Conservation (phyloP, 2,329 filamentous ascomycete species). For the Claviceps sp. region DNA sequence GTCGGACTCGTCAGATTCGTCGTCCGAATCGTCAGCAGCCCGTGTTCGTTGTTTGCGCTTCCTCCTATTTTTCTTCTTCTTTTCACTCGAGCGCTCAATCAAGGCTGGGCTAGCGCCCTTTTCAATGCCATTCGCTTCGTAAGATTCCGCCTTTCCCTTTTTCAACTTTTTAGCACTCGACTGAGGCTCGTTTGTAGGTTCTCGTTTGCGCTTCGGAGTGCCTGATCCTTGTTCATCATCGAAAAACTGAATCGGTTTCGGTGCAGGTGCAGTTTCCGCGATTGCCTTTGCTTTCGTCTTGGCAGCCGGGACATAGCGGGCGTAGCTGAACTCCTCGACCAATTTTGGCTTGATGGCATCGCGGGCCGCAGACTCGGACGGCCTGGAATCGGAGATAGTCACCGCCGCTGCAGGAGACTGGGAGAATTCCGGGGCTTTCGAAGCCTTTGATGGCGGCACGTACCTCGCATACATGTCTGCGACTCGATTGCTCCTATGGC, state of each 20-base stretch:
- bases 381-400: not conserved
- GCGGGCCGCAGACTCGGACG: not conserved
- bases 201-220: constrained; percentile 24
- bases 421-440: constrained; percentile 6
- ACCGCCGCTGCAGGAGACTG: constrained; percentile 1
- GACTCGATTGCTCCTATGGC: not conserved
- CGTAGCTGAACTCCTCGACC: constrained; percentile 19
- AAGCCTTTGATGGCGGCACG: constrained; percentile 21
- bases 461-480: constrained; percentile 30
- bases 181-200: constrained; percentile 15
- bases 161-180: constrained; percentile 23
- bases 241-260: constrained; percentile 13
- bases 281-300: constrained; percentile 9
- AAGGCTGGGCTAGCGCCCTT: constrained; percentile 2
- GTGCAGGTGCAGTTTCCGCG: constrained; percentile 1
- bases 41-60: constrained; percentile 21
- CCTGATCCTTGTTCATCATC: constrained; percentile 15
- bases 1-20: constrained; percentile 6
- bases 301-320: constrained; percentile 27
- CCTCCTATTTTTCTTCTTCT: constrained; percentile 21
- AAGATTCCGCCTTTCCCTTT: constrained; percentile 5
- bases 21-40: constrained; percentile 11
- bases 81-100: constrained; percentile 1
- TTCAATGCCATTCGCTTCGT: constrained; percentile 8
- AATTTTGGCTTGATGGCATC: constrained; percentile 1